phyloP scores from a whole-genome alignment of 805 yeast species.

The Sugiyamaella qingdaonensis region DNA sequence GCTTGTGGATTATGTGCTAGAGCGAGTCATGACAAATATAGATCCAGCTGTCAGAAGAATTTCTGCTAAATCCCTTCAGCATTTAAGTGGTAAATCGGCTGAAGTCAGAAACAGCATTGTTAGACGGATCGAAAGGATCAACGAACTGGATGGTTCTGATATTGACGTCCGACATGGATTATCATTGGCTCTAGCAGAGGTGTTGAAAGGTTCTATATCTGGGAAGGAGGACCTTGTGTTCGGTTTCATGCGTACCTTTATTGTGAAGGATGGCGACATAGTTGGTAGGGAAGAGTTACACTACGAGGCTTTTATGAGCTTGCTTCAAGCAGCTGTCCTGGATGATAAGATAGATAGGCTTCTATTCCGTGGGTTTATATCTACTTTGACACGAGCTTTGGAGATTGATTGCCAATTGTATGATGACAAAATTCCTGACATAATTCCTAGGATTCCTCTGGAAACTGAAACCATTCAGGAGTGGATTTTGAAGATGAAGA shows the following conservation, averaged over 20 bases:
- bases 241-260: neutral
- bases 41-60: slow-evolving; percentile 43
- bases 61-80: slow-evolving; percentile 39
- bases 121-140: neutral
- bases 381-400: neutral
- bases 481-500: slow-evolving; percentile 4
- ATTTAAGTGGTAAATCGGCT: neutral
- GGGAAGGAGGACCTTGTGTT: neutral
- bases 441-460: neutral
- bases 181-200: slow-evolving; percentile 25
- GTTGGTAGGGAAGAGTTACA: slow-evolving; percentile 20
- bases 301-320: slow-evolving; percentile 37
- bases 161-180: slow-evolving; percentile 25
- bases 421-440: neutral
- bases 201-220: neutral
- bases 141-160: slow-evolving; percentile 5
- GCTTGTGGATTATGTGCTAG: slow-evolving; percentile 31
- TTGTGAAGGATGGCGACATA: neutral
- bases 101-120: neutral
- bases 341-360: neutral
- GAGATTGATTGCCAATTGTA: neutral
- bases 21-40: slow-evolving; percentile 34
- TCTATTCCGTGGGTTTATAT: neutral
- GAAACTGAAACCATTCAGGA: neutral
- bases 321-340: slow-evolving; percentile 9